Conservation (phyloP, 441 rosid species). For the Aleurites moluccanus region DNA sequence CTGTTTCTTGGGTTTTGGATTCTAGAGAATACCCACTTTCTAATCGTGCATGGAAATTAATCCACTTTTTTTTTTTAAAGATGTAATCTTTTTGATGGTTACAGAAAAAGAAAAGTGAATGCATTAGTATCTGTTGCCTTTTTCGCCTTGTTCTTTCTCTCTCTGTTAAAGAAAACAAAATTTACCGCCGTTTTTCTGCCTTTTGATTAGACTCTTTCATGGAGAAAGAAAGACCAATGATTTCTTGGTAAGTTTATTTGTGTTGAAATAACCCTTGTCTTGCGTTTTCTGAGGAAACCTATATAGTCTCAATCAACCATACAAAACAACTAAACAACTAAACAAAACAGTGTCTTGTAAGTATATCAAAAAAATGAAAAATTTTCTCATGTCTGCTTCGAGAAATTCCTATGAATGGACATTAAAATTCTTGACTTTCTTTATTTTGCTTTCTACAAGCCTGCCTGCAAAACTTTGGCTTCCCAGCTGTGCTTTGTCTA, state of each 20-base stretch:
- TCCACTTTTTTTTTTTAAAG: slow-evolving; percentile 20
- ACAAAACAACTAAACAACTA: no score
- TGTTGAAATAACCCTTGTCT: slow-evolving; percentile 33
- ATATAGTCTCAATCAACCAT: slow-evolving; percentile 29
- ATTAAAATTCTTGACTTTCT: slow-evolving; percentile 14
- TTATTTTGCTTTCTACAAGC: slow-evolving; percentile 20
- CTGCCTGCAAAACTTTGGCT: slow-evolving; percentile 14
- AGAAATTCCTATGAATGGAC: slow-evolving; percentile 28
- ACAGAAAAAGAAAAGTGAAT: slow-evolving; percentile 23
- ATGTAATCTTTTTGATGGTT: slow-evolving; percentile 1
- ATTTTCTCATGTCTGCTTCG: slow-evolving; percentile 20
- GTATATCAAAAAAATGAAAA: slow-evolving; percentile 5
- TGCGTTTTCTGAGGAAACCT: slow-evolving; percentile 34
- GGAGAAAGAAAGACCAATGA: slow-evolving; percentile 43
- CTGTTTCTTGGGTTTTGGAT: slow-evolving; percentile 62
- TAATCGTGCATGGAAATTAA: slow-evolving; percentile 40
- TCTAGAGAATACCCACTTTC: slow-evolving; percentile 38
- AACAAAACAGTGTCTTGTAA: slow-evolving; percentile 18
- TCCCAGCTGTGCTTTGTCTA: slow-evolving; percentile 9
- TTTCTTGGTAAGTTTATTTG: slow-evolving; percentile 36
- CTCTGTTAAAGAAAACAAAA: slow-evolving; percentile 29
- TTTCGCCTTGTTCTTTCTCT: slow-evolving; percentile 26
- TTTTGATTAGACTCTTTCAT: slow-evolving; percentile 37
- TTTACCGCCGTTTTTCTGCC: slow-evolving; percentile 28
- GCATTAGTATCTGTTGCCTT: slow-evolving; percentile 30